Evolutionary conservation across 1,284 basidiomycete species (phyloP).

Genomic region (Heterobasidion occidentale): DNA sequence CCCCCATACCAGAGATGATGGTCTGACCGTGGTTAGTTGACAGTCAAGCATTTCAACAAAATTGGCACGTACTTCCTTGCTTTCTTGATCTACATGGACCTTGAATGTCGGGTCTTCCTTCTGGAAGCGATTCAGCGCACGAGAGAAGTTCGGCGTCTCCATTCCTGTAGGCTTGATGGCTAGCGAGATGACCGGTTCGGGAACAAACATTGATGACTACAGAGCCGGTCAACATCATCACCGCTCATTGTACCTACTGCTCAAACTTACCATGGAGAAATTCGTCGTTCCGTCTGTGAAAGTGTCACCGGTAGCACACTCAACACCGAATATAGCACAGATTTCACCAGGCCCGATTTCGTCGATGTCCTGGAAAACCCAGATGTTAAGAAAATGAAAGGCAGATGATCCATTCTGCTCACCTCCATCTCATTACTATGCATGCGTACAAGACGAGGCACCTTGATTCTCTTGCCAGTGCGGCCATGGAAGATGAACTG

Average conservation of each 20-base stretch:
- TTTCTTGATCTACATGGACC: constrained; percentile 91
- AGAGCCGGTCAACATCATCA: neutral
- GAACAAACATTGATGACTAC: constrained; percentile 97
- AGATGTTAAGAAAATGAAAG: neutral
- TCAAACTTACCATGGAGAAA: constrained; percentile 74
- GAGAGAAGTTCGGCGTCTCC: constrained; percentile 94
- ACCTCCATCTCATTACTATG: constrained; percentile 99
- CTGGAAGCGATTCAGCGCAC: constrained; percentile 96
- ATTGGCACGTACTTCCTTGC: constrained; percentile 66
- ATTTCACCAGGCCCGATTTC: constrained; percentile 98
- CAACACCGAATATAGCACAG: constrained; percentile 98
- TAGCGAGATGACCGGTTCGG: constrained; percentile 96
- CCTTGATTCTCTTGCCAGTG: constrained; percentile 97
- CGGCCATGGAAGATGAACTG: constrained; percentile 88
- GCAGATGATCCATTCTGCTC: constrained; percentile 9
- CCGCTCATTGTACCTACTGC: neutral
- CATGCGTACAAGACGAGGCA: constrained; percentile 97
- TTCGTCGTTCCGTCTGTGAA: constrained; percentile 89
- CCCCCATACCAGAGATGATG: constrained; percentile 99
- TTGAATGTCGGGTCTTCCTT: constrained; percentile 99
- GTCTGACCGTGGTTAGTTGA: constrained; percentile 43
- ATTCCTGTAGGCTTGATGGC: constrained; percentile 88
- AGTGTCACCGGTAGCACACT: constrained; percentile 97
- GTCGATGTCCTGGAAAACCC: constrained; percentile 69
- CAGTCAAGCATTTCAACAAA: neutral